Evolutionary conservation across 352 stramenopile genomes (phyloP).

Genomic region (Aphanomyces euteiches): DNA sequence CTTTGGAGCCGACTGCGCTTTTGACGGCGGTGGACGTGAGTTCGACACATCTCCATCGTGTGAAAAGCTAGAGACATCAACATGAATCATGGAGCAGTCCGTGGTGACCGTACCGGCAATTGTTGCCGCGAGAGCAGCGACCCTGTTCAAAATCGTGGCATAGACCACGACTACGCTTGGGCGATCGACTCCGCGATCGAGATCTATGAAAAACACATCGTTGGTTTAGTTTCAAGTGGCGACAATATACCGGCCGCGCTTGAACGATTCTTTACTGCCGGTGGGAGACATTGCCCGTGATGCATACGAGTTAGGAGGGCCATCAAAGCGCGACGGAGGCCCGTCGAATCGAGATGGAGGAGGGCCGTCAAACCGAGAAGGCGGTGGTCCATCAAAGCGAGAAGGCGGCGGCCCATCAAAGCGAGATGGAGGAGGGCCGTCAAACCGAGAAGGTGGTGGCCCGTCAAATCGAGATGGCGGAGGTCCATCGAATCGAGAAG

Average conservation of each 20-base stretch:
- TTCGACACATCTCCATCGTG: no score
- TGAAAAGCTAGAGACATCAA: no score
- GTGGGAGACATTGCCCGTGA: not conserved
- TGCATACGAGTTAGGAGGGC: not conserved
- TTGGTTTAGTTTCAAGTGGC: not conserved
- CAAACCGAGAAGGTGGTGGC: slow-evolving; percentile 1
- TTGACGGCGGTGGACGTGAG: no score
- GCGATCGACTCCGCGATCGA: slow-evolving; percentile 8
- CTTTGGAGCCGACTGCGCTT: slow-evolving; percentile 35
- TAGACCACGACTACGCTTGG: not conserved
- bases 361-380: not conserved
- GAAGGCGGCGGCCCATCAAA: slow-evolving; percentile 8
- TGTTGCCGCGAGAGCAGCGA: slow-evolving; percentile 3
- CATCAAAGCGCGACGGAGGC: not conserved
- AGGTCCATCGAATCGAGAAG: slow-evolving; percentile 7
- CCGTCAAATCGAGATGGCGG: not conserved
- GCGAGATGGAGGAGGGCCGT: not conserved
- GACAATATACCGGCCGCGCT: not conserved
- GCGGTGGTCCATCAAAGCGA: not conserved
- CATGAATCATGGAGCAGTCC: no score
- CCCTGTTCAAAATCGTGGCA: slow-evolving; percentile 8
- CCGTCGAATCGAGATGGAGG: not conserved
- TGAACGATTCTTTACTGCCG: not conserved
- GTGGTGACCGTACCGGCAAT: slow-evolving; percentile 6
- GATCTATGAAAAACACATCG: slow-evolving; percentile 1